Evolutionary conservation across 2,329 filamentous ascomycete genomes (phyloP).

Genomic region (Fusarium incarnatum): DNA sequence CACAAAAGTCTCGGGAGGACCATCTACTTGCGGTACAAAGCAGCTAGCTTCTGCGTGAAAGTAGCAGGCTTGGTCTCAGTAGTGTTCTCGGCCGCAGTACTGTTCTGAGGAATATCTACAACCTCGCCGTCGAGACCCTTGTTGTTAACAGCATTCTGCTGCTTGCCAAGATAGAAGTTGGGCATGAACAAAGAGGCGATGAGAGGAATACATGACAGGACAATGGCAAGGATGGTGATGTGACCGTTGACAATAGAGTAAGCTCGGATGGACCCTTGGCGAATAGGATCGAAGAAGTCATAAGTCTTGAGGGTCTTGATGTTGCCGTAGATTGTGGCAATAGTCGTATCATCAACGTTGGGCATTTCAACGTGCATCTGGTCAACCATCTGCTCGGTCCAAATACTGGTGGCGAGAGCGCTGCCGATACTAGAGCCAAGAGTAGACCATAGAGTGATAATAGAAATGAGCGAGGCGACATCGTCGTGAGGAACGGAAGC

Average conservation of each 20-base stretch:
- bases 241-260: conserved; percentile 51
- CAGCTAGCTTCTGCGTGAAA: conserved; percentile 20
- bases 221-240: conserved; percentile 50
- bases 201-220: conserved; percentile 49
- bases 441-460: conserved; percentile 55
- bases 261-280: conserved; percentile 53
- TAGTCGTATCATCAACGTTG: conserved; percentile 36
- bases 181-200: conserved; percentile 56
- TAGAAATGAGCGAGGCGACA: conserved; percentile 53
- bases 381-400: conserved; percentile 54
- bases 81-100: neutral
- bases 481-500: conserved; percentile 58
- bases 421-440: conserved; percentile 55
- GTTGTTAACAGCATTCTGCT: conserved; percentile 52
- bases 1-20: accelerated
- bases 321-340: conserved; percentile 50
- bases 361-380: conserved; percentile 50
- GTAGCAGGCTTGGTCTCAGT: conserved; percentile 7
- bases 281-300: conserved; percentile 49
- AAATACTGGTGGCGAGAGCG: conserved; percentile 53
- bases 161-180: conserved; percentile 53
- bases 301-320: conserved; percentile 52
- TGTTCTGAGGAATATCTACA: conserved; percentile 40
- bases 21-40: conserved; percentile 19
- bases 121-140: conserved; percentile 49